A percentile compares a stretch with the other conserved stretches of the same genome.
Evolutionary conservation across 2,329 filamentous ascomycete genomes (phyloP).

Genomic region (Akanthomyces muscarius): DNA sequence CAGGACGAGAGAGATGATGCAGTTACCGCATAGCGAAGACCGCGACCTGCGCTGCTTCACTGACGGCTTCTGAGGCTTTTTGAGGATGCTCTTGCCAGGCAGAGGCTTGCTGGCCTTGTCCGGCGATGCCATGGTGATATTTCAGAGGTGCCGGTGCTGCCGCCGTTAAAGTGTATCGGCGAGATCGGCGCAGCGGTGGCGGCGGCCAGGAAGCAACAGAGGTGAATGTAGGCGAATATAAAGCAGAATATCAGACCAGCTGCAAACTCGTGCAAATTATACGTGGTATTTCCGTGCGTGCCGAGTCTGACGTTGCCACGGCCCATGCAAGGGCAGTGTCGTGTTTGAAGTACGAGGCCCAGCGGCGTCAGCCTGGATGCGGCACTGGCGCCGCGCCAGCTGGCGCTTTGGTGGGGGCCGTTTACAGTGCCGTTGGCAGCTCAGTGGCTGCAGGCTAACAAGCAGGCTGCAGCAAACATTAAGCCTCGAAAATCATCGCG

Average conservation of each 20-base stretch:
- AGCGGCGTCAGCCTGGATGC: conserved; percentile 3
- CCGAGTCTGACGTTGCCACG: not conserved
- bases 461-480: not conserved
- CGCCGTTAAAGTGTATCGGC: not conserved
- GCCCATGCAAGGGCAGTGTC: not conserved
- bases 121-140: not conserved
- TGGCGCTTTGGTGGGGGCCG: conserved; percentile 5
- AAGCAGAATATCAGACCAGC: not conserved
- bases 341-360: conserved; percentile 1
- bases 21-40: conserved; percentile 10
- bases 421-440: not conserved
- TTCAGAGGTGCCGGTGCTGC: not conserved
- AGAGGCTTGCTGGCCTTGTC: not conserved
- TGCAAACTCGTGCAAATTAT: not conserved
- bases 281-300: not conserved
- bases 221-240: too few relatives aligned
- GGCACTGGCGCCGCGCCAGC: conserved; percentile 2
- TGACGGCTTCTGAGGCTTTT: not conserved
- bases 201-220: not conserved
- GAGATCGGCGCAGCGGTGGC: not conserved
- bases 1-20: conserved; percentile 9
- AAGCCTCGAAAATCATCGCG: not conserved
- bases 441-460: not conserved
- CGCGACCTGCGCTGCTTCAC: not conserved
- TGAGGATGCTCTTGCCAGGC: not conserved